Evolutionary conservation across 805 yeast genomes (phyloP), one percentile per base, ranked within the genome.

Genomic region (Starmerella roubikii): DNA sequence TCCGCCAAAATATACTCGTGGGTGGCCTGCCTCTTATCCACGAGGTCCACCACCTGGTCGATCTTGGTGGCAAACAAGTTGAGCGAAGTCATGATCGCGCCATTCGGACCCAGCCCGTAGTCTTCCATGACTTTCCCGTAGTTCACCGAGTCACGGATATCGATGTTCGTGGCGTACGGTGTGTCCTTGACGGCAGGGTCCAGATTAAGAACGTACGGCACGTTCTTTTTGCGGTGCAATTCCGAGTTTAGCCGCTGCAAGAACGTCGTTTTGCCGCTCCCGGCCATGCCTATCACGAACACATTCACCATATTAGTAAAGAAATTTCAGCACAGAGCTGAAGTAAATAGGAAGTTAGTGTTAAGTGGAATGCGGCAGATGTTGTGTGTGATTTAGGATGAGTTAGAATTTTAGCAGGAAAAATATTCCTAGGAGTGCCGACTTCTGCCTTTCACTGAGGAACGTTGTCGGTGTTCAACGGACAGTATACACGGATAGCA

Each of bases 101-200:
- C 99, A 56, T 91, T 91, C 12, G 99, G 99, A 0, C 99, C 99
- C 41, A 91, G 60, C 42, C 82, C 79, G 56, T 88, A 64, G 55
- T 86, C 86, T 51, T 85, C 91, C 97, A 88, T 91, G 32, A 91
- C 97, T 54, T 91, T 85, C 48, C 80, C 82, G 59, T 91, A 91
- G 56, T 91, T 88, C 44, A 91, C 83, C 0, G 96, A 82, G 60
- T 91, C 99, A 54, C 99, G 68, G 47, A 91, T 91, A 60, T 91
- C 99, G 45, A 91, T 85, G 56, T 91, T 85, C 30, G 93, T 79
- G 16, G 86, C 91, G 58, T 76, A 91, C 11, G 98, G 98, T n/a
- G 84, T 78, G 48, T 78, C 82, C 47, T 81, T 62, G 16, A 91
- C 97, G 1, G 98, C 98, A 1, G 99, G 99, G 63, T 91, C 99